Base-by-base conservation (phyloP, 345 rosid species). In the Salix brachista region DNA sequence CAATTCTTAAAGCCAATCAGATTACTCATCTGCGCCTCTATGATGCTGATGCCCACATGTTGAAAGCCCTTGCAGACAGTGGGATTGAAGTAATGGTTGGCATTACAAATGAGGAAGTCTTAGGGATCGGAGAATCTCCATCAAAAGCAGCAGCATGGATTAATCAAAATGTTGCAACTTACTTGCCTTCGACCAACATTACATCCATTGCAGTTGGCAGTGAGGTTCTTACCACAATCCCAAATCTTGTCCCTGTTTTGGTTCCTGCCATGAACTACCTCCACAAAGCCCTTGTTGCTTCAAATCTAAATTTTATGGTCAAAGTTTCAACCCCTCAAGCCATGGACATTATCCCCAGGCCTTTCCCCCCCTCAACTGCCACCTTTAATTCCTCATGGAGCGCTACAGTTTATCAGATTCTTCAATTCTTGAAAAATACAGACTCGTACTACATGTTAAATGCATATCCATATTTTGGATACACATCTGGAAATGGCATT, bases 131-230 rank as follows among this genome's bases (percentile, higher is more conserved):
- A 10, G 84, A 92, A 87, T 87, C 85, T 65, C 86, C 97, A 34
- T 85, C 98, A 10, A 56, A 90, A 12, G 99, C 98, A 13, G 99
- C 98, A 37, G 85, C 84, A 19, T 96, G 99, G 99, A 71, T 94
- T 25, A 92, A 89, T 80, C 89, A 87, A 78, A 96, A 96, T 70
- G 92, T 96, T 8, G 97, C 90, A 1, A 71, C 96, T 60, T 92
- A 96, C 77, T 41, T 92, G 67, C 98, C 99, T 78, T 83, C 90
- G 4, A 96, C 99, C 65, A 96, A 94, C 73, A 94, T 96, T 50
- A 90, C 99, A 13, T 92, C 95, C 76, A 88, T 96, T 78, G 94
- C 98, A 9, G 98, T 96, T 46, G 99, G 99, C 71, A 96, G 94
- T 42, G 97, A 96, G 85, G 93, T 96, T 83, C 93, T 94, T 69